A percentile compares a stretch with the other conserved stretches of the same genome.
phyloP scores from a whole-genome alignment of 805 yeast genomes.

The Blastobotrys muscicola region DNA sequence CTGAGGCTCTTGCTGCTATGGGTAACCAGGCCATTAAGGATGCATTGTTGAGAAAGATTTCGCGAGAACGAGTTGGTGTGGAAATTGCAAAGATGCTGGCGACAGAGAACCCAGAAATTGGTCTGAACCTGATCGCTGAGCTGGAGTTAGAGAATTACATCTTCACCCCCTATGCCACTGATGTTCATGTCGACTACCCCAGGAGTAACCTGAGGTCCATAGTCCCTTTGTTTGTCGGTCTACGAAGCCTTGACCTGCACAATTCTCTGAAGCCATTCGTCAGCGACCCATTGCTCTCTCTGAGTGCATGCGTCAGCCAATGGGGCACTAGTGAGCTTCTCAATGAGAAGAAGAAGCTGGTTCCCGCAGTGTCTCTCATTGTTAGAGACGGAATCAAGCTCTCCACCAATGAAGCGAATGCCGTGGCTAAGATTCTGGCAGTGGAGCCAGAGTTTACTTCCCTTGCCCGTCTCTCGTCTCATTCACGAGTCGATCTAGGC shows the following conservation, averaged over 20 bases:
- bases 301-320: constrained; percentile 41
- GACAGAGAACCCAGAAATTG: constrained; percentile 54
- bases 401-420: constrained; percentile 46
- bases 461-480: neutral
- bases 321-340: constrained; percentile 35
- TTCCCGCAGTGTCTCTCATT: constrained; percentile 39
- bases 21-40: constrained; percentile 41
- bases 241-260: too few species aligned
- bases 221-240: too few species aligned
- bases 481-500: constrained; percentile 44
- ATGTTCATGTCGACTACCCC: neutral
- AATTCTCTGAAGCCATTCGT: constrained; percentile 1
- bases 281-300: constrained; percentile 31
- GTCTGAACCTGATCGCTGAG: constrained; percentile 47
- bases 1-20: constrained; percentile 55
- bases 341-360: constrained; percentile 28
- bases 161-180: constrained; percentile 29
- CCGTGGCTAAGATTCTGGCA: constrained; percentile 38
- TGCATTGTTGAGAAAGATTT: constrained; percentile 62
- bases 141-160: constrained; percentile 49
- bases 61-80: constrained; percentile 82
- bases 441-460: constrained; percentile 8
- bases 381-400: constrained; percentile 63
- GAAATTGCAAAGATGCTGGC: constrained; percentile 71
- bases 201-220: constrained; percentile 1